Base-by-base conservation (phyloP, 768 basidiomycete species). In the Leccinum longicurvipes region DNA sequence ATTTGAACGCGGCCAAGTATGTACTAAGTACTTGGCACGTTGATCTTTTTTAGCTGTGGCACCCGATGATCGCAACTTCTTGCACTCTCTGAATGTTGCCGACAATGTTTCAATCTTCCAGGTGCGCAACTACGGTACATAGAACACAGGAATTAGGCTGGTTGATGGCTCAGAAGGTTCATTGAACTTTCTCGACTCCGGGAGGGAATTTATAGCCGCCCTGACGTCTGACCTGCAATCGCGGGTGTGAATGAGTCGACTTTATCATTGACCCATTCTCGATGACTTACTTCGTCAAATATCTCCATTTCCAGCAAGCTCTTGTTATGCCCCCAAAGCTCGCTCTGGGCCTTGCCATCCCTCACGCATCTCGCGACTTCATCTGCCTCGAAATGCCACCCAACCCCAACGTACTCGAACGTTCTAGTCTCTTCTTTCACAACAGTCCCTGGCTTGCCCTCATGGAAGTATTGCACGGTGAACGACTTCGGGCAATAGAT, bases 351-450 rank as follows among this genome's bases (percentile, higher is more conserved):
- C 76, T 86, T 89, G 3, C 87, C 87, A 51, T 86, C 86, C 36
- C 83, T 72, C 21, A 92, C 74, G 64, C 87, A 90, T 47, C 89
- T 72, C 17, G 89, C 92, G 11, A 92, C 91, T 57, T 94, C 91
- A 63, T 95, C 93, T 3, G 92, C 91, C 70, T 94, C 82, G 71
- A 86, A 95, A 69, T 91, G 82, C 87, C 82, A 90, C 8, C 91
- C 93, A 31, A 74, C 76, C 10, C 89, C 90, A 4, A 78, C 72
- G 63, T 86, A 85, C 41, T 82, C 76, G 58, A 87, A 83, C 25
- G 63, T 69, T 55, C 71, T 77, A 46, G 76, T 83, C 66, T 89
- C 87, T 64, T 89, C 86, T 49, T 75, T 75, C 29, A 74, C 74
- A 31, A 79, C 67, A 17, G 67, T 67, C 6, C 67, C 71, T 9